These are phyloP conservation scores for Euphorbia pulcherrima DNA, from an alignment of 345 rosid species.

Conservation along the genomic window DNA sequence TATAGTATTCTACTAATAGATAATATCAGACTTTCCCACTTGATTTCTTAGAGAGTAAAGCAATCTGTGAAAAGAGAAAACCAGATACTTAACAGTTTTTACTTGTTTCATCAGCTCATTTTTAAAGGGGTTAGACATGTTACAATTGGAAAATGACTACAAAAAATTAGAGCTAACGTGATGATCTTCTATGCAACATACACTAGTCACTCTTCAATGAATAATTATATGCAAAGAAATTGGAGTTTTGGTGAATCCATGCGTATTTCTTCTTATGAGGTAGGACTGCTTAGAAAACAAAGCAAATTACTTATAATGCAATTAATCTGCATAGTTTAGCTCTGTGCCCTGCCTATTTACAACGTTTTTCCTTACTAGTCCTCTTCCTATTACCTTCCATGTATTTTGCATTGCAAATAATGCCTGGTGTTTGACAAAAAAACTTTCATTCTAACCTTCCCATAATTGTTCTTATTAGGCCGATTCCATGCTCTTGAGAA, in stretches of 20 bases:
- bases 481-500: constrained; percentile 89
- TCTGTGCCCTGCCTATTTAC: not conserved
- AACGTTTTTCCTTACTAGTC: not conserved
- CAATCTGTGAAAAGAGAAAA: not conserved
- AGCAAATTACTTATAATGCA: not conserved
- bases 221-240: too few relatives aligned
- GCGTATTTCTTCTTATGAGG: not conserved
- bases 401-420: not conserved
- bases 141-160: not conserved
- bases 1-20: not conserved
- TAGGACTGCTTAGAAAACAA: not conserved
- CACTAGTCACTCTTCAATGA: not conserved
- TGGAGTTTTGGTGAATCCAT: not conserved
- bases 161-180: not conserved
- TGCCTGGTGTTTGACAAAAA: not conserved
- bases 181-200: not conserved
- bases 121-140: not conserved
- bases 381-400: not conserved
- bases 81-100: too few relatives aligned
- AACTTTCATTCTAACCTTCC: not conserved
- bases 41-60: not conserved
- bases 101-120: not conserved
- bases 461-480: constrained; percentile 43
- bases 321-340: not conserved
- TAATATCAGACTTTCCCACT: not conserved